Conservation (phyloP, 768 basidiomycete species). For the Goffeauzyma gilvescens region DNA sequence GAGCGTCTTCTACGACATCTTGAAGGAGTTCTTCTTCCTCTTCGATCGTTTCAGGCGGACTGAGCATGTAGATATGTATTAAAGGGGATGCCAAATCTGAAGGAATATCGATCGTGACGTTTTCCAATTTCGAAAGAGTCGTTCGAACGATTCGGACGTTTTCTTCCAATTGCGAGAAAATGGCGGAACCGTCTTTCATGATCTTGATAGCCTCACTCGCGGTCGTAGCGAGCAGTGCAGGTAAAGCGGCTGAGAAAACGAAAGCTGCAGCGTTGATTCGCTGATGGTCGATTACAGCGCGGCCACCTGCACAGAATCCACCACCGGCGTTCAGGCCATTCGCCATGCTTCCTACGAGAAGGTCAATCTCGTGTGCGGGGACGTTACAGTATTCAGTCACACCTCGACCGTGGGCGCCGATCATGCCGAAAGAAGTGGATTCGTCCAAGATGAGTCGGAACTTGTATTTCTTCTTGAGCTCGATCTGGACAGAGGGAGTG, state of each 20-base stretch:
- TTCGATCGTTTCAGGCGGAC: conserved; percentile 27
- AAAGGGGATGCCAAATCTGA: conserved; percentile 72
- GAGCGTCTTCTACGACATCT: conserved; percentile 74
- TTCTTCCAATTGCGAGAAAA: conserved; percentile 57
- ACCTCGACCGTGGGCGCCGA: conserved; percentile 84
- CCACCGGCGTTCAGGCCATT: conserved; percentile 65
- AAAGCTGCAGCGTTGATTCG: conserved; percentile 90
- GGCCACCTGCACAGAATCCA: conserved; percentile 86
- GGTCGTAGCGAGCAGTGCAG: conserved; percentile 68
- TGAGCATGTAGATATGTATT: conserved; percentile 55
- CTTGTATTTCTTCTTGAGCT: conserved; percentile 87
- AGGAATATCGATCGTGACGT: conserved; percentile 54
- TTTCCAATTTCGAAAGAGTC: conserved; percentile 58
- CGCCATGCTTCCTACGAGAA: conserved; percentile 79
- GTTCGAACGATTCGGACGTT: conserved; percentile 61
- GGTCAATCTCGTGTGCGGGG: conserved; percentile 76
- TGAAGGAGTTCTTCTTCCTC: conserved; percentile 65
- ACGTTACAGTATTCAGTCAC: conserved; percentile 88
- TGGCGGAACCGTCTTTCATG: conserved; percentile 52
- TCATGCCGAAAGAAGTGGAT: conserved; percentile 74
- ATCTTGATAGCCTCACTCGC: conserved; percentile 71
- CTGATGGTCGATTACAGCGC: conserved; percentile 65
- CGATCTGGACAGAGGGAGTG: conserved; percentile 52
- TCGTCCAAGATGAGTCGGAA: conserved; percentile 90
- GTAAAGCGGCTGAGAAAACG: conserved; percentile 90